phyloP scores from a whole-genome alignment of 139 green algal species.

The Chlamydomonas incerta region DNA sequence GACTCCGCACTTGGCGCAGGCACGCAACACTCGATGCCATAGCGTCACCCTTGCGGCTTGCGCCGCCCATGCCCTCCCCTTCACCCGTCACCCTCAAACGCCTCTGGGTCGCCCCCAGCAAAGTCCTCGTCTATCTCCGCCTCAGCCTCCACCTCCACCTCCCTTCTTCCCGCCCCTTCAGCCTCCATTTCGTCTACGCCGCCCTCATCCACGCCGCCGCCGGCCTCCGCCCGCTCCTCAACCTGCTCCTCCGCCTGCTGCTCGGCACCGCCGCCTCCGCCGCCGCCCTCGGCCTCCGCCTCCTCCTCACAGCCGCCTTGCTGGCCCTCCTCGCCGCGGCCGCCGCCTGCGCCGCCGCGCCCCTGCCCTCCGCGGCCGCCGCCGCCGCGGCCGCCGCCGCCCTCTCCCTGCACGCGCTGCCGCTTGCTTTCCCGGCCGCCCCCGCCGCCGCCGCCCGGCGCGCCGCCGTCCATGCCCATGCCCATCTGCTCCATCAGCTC shows the following conservation, averaged over 20 bases:
- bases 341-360: background rate
- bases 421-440: slow-evolving; percentile 21
- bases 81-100: too few relatives aligned
- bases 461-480: slow-evolving; percentile 24
- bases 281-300: background rate
- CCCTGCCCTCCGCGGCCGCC: background rate
- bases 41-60: too few relatives aligned
- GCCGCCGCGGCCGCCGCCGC: background rate
- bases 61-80: too few relatives aligned
- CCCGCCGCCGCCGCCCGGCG: background rate
- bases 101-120: too few relatives aligned
- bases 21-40: too few relatives aligned
- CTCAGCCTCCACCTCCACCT: background rate
- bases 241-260: background rate
- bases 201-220: background rate
- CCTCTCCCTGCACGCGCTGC: slow-evolving; percentile 1
- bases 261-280: background rate
- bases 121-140: background rate
- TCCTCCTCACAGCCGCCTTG: background rate
- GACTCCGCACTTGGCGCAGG: too few relatives aligned
- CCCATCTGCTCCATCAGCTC: slow-evolving; percentile 56
- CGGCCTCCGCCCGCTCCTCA: background rate
- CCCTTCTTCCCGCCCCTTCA: background rate
- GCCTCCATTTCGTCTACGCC: background rate
- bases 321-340: background rate